Evolutionary conservation across 2,329 filamentous ascomycete genomes (phyloP).

Genomic region (Paraconiothyrium sp.): DNA sequence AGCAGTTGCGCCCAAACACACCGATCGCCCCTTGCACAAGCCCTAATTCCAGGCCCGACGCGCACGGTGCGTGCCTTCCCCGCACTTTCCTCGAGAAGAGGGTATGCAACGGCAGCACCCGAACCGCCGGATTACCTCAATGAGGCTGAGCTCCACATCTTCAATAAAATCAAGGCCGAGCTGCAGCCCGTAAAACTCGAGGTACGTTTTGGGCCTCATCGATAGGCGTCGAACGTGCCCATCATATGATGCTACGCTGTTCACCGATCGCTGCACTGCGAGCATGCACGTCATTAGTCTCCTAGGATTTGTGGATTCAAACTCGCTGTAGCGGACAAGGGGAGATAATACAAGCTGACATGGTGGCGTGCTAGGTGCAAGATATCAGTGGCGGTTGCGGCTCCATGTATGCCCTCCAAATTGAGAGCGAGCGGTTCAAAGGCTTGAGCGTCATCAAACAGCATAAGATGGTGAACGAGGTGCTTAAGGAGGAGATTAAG

Average conservation of each 20-base stretch:
- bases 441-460: constrained; percentile 80
- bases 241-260: constrained; percentile 20
- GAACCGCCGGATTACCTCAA: constrained; percentile 59
- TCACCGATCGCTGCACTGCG: constrained; percentile 24
- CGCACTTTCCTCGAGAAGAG: constrained; percentile 22
- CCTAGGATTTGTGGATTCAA: constrained; percentile 11
- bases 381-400: constrained; percentile 87
- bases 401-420: constrained; percentile 86
- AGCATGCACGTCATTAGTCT: constrained; percentile 23
- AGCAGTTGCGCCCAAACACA: constrained; percentile 15
- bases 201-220: constrained; percentile 43
- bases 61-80: constrained; percentile 11
- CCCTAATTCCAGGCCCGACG: constrained; percentile 19
- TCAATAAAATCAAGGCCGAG: constrained; percentile 56
- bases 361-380: constrained; percentile 65
- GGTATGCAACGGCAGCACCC: constrained; percentile 40
- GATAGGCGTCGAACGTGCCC: constrained; percentile 16
- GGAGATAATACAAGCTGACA: constrained; percentile 25
- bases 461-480: constrained; percentile 80
- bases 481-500: constrained; percentile 79
- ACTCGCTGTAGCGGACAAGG: not conserved
- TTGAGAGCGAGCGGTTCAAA: constrained; percentile 75
- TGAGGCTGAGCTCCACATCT: constrained; percentile 57
- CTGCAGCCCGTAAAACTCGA: constrained; percentile 57
- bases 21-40: constrained; percentile 16